Base-by-base conservation (phyloP, 2,329 filamentous ascomycete species). In the Metarhizium rileyi region DNA sequence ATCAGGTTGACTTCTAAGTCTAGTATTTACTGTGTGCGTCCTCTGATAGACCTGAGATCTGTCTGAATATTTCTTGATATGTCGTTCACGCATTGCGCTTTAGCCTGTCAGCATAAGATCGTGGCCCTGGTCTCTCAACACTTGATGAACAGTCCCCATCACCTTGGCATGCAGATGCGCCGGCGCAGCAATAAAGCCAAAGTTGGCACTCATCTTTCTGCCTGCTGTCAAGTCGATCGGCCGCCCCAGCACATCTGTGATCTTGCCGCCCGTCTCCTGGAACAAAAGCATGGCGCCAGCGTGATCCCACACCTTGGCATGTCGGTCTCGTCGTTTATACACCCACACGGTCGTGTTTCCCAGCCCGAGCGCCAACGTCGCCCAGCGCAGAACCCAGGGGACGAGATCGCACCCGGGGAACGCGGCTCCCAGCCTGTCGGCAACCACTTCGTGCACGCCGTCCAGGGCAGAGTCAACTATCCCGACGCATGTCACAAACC, bases 61-160 rank as follows among this genome's bases (percentile, higher is more conserved):
- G 1, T 16, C 4, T 10, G 30, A 14, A 28, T 3, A 33, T 33
- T 33, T 12, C 9, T 33, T 14, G 1, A 5, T 33, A 2, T 12
- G 10, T 16, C 35, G 20, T 20, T 6, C 18, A 1, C n/a, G 0
- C 6, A n/a, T 1, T n/a, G 10, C 38, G 38, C 12, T 5, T 42
- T 22, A 42, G 1, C 10, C 38, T 1, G 38, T 26, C 41, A 66
- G 18, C 43, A 58, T 60, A 0, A 56, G 59, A 0, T 55, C 54
- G 22, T 60, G 60, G 0, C 59, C 55, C 46, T 71, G 58, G 22
- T 69, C 64, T 23, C 49, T 65, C 56, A 95, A 70, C n/a, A 95
- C 89, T 54, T 81, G 78, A 65, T 86, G 86, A 2, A 97, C 91
- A 5, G 79, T 86, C 56, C 81, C 75, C 50, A 80, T 57, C 2